Conservation (phyloP, 441 rosid species). For the Aquilaria agallochum region DNA sequence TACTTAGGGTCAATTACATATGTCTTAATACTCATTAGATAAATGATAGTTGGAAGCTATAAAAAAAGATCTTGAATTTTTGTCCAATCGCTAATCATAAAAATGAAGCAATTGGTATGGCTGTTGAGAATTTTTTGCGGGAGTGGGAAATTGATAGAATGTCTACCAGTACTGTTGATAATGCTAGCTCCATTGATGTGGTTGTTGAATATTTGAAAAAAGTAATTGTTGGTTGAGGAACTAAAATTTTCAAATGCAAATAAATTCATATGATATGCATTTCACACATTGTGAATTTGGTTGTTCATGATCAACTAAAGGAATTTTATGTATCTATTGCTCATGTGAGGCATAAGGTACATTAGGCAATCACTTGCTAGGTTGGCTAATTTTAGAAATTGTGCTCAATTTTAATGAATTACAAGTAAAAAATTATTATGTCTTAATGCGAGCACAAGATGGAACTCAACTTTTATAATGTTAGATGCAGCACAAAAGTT, state of each 20-base stretch:
- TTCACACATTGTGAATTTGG: no score
- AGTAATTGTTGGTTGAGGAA: no score
- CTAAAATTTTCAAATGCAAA: no score
- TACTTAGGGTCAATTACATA: background rate
- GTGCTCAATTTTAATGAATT: background rate
- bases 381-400: no score
- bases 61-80: background rate
- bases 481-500: background rate
- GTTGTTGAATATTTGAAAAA: background rate
- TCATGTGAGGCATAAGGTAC: no score
- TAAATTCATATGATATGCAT: no score
- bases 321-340: no score
- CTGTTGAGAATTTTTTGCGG: background rate
- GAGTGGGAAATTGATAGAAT: background rate
- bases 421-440: background rate
- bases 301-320: no score
- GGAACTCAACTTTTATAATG: no score
- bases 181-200: background rate
- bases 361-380: no score
- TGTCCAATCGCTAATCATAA: background rate
- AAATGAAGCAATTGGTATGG: background rate
- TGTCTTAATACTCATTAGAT: background rate
- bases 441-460: background rate
- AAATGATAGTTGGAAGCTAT: background rate
- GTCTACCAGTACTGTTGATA: background rate